Base-by-base conservation (phyloP, 2,329 filamentous ascomycete genomes). In the Furcasterigmium furcatum region DNA sequence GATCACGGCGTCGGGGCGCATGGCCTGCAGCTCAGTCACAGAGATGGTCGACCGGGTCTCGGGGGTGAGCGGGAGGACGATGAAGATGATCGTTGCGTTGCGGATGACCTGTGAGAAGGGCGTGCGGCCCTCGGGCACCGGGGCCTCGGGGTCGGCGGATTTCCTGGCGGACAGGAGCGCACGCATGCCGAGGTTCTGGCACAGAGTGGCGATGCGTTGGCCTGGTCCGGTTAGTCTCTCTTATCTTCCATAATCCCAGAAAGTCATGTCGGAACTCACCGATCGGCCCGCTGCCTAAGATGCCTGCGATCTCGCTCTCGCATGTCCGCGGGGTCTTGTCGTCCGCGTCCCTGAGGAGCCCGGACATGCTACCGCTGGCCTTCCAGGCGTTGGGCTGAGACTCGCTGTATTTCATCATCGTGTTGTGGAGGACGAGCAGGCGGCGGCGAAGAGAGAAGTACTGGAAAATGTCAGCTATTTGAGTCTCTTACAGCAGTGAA, bases 281-380 rank as follows among this genome's bases (percentile, higher is more conserved):
- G 16, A 55, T 49, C 14, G 50, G 50, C 4, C 58, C 59, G 32
- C 60, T 55, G 9, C 59, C 59, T n/a, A 61, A 44, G 21, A 61
- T 50, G 9, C 52, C 57, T 7, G 52, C 54, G 4, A 54, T 55
- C 42, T 61, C 59, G n/a, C 56, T 53, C 19, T 44, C 43, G 39
- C 58, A 60, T n/a, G 53, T 51, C 12, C 52, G 47, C n/a, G 59
- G 59, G n/a, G 53, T 52, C 9, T 44, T 38, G n/a, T 50, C 54
- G 3, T 52, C 48, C 7, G 45, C 35, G 36, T 52, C 48, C 8
- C 49, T 45, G 24, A 55, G 50, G 4, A 49, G 39, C 2, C 45
- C 49, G 2, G 48, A 53, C 47, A 55, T 44, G 44, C 48, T 50
- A 3, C 45, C 50, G 14, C 34, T 52, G 16, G 39, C 38, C 24